phyloP scores from a whole-genome alignment of 495 filamentous ascomycete genomes.

The Cercophora newfieldiana region DNA sequence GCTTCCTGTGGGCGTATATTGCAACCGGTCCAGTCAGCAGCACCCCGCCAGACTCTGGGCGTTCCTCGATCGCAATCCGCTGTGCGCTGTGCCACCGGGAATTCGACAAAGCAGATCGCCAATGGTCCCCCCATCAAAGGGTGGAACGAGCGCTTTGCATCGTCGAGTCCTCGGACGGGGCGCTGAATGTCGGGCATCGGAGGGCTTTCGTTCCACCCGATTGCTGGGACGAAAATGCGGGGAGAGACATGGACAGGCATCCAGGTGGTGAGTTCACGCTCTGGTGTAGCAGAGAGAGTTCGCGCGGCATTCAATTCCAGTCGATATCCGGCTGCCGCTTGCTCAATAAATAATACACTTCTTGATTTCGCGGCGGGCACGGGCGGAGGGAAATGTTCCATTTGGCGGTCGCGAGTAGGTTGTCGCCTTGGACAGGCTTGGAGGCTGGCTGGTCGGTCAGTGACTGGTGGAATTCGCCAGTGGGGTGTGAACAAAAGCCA shows the following conservation, averaged over 20 bases:
- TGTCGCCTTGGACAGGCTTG: neutral
- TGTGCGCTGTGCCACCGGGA: neutral
- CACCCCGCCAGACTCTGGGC: no score
- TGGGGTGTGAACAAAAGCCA: neutral
- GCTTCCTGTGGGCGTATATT: conserved; percentile 24
- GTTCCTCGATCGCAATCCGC: no score
- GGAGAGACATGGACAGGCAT: neutral
- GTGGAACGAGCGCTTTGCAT: neutral
- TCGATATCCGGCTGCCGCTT: conserved; percentile 4
- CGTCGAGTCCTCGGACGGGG: neutral
- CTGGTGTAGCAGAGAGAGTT: neutral
- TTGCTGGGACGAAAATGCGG: neutral
- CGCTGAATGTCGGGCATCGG: neutral
- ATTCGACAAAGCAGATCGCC: neutral
- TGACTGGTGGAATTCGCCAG: neutral
- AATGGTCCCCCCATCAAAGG: neutral
- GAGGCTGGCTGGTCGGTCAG: neutral
- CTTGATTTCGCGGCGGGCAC: neutral
- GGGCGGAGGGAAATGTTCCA: conserved; percentile 4
- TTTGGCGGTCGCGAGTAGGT: neutral
- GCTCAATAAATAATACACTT: neutral
- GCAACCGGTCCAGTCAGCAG: conserved; percentile 12
- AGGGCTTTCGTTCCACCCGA: neutral
- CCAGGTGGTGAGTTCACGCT: neutral
- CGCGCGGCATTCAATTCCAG: neutral